Evolutionary conservation across 805 yeast genomes (phyloP).

Genomic region (Myxozyma kluyveri): DNA sequence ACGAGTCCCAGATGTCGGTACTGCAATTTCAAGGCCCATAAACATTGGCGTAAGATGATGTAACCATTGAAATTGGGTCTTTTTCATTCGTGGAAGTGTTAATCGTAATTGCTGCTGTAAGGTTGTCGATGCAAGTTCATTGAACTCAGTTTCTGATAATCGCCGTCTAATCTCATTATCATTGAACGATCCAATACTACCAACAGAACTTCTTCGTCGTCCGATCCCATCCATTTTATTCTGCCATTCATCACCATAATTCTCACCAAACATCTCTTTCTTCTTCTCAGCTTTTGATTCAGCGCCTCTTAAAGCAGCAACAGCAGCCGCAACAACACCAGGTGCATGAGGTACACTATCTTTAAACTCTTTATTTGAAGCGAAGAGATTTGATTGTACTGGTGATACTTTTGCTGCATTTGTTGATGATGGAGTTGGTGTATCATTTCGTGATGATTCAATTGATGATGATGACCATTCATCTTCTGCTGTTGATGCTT

Average conservation of each 20-base stretch:
- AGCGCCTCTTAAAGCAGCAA: not conserved
- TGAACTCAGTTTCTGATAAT: constrained; percentile 15
- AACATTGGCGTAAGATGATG: constrained; percentile 25
- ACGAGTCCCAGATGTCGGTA: constrained; percentile 9
- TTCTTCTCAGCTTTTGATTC: not conserved
- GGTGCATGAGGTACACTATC: not conserved
- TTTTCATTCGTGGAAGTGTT: constrained; percentile 14
- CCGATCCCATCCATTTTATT: not conserved
- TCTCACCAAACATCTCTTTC: not conserved
- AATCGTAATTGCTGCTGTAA: constrained; percentile 8
- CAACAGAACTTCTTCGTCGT: not conserved
- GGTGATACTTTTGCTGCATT: too few species aligned
- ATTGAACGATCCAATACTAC: too few species aligned
- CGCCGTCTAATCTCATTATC: not conserved
- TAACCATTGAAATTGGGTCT: constrained; percentile 25
- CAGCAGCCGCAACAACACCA: not conserved
- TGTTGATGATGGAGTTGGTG: too few species aligned
- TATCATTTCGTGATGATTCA: too few species aligned
- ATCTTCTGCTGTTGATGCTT: too few species aligned
- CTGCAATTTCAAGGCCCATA: constrained; percentile 22
- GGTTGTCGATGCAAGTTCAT: constrained; percentile 4
- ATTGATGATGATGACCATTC: too few species aligned
- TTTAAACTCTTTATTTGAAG: not conserved
- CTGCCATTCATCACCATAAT: not conserved
- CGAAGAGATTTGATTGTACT: not conserved